Conservation (phyloP, 2,329 filamentous ascomycete species). For the Hypoxylon sp. region DNA sequence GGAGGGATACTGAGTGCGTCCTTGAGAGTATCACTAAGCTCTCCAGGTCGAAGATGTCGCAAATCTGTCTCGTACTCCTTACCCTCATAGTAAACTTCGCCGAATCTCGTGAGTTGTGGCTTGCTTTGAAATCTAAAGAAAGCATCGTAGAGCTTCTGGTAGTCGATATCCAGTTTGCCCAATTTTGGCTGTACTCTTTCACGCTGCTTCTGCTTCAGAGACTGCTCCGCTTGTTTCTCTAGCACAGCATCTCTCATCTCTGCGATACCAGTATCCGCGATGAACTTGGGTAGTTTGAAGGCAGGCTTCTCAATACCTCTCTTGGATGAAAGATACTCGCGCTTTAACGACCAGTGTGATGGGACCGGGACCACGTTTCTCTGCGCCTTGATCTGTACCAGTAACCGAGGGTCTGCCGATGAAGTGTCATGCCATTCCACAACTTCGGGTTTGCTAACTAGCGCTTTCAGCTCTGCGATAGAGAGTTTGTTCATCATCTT, state of each 20-base stretch:
- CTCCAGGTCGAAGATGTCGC: constrained; percentile 89
- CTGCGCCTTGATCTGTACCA: constrained; percentile 95
- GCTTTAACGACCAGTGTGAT: constrained; percentile 93
- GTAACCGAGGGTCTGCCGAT: constrained; percentile 86
- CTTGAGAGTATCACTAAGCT: constrained; percentile 88
- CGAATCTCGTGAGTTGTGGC: constrained; percentile 91
- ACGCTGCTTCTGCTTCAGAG: constrained; percentile 93
- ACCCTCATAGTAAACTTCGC: constrained; percentile 99
- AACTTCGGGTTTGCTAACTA: constrained; percentile 91
- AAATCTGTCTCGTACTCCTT: constrained; percentile 98
- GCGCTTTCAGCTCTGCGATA: constrained; percentile 93
- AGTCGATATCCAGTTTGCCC: constrained; percentile 97
- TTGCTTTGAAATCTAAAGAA: constrained; percentile 99
- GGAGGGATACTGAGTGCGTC: constrained; percentile 95
- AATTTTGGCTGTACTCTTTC: constrained; percentile 96
- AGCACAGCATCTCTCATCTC: constrained; percentile 98
- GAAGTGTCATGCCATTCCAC: constrained; percentile 98
- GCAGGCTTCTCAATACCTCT: constrained; percentile 95
- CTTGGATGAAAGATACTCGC: constrained; percentile 97
- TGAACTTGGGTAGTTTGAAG: constrained; percentile 94
- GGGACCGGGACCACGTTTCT: constrained; percentile 97
- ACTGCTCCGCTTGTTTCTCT: constrained; percentile 94
- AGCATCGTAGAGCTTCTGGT: constrained; percentile 97
- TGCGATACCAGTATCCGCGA: constrained; percentile 95
- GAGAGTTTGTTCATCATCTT: constrained; percentile 94